Evolutionary conservation across 2,329 filamentous ascomycete genomes (phyloP).

Genomic region (Diaporthe humulicola): DNA sequence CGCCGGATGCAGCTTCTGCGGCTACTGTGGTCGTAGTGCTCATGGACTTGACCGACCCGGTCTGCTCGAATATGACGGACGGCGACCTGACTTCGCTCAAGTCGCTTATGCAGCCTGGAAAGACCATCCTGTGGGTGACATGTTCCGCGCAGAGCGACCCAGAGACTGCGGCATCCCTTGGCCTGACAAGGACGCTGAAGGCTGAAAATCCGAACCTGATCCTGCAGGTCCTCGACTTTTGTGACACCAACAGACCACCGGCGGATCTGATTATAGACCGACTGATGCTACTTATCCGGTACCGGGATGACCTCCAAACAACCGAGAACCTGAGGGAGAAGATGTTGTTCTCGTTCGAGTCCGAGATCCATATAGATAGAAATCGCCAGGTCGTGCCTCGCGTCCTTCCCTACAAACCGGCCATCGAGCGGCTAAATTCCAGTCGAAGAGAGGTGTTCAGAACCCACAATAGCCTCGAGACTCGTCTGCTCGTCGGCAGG

Average conservation of each 20-base stretch:
- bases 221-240: conserved; percentile 50
- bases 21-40: conserved; percentile 53
- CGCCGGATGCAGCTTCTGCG: conserved; percentile 39
- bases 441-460: conserved; percentile 51
- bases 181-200: conserved; percentile 49
- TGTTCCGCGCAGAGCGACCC: conserved; percentile 43
- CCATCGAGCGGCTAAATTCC: conserved; percentile 55
- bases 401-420: conserved; percentile 53
- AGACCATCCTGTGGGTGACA: conserved; percentile 51
- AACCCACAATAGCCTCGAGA: conserved; percentile 50
- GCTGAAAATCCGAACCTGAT: conserved; percentile 49
- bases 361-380: conserved; percentile 54
- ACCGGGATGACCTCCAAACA: background rate
- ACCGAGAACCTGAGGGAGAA: background rate
- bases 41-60: conserved; percentile 51
- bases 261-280: background rate
- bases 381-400: conserved; percentile 53
- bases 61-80: conserved; percentile 52
- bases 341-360: conserved; percentile 49
- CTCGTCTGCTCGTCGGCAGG: conserved; percentile 45
- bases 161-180: conserved; percentile 49
- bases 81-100: conserved; percentile 45
- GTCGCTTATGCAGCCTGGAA: conserved; percentile 46
- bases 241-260: conserved; percentile 24
- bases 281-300: background rate